Evolutionary conservation across 352 stramenopile genomes (phyloP).

Genomic region (Phytophthora ohioensis): DNA sequence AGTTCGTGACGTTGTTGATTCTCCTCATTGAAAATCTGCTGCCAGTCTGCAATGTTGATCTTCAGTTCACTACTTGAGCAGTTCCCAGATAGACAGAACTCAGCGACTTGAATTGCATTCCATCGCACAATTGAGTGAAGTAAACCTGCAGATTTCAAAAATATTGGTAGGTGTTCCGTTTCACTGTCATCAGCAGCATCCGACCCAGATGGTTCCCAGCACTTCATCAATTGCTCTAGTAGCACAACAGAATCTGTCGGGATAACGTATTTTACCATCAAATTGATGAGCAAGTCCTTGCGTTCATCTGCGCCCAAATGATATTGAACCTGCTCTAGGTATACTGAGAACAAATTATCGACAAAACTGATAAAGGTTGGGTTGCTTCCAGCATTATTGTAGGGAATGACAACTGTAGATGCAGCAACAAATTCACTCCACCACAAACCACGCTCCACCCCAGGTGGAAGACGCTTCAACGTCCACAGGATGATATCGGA

Average conservation of each 20-base stretch:
- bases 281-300: constrained; percentile 9
- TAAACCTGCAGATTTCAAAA: constrained; percentile 5
- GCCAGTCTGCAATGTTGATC: constrained; percentile 12
- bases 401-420: background rate
- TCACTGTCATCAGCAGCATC: background rate
- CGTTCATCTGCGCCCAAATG: constrained; percentile 17
- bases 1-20: constrained; percentile 7
- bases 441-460: constrained; percentile 16
- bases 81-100: constrained; percentile 15
- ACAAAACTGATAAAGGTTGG: background rate
- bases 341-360: constrained; percentile 22
- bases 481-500: constrained; percentile 34
- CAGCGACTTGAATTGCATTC: constrained; percentile 45
- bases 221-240: constrained; percentile 11
- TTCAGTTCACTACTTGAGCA: background rate
- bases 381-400: background rate
- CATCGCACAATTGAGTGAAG: constrained; percentile 41
- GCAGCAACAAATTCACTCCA: constrained; percentile 31
- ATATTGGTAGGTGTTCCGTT: background rate
- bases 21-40: constrained; percentile 5
- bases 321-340: constrained; percentile 8
- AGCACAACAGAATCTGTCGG: constrained; percentile 24
- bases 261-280: constrained; percentile 26
- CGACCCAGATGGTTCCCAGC: too few relatives aligned
- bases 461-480: constrained; percentile 10